Conservation (phyloP, 441 rosid genomes). For the Metrosideros polymorpha region DNA sequence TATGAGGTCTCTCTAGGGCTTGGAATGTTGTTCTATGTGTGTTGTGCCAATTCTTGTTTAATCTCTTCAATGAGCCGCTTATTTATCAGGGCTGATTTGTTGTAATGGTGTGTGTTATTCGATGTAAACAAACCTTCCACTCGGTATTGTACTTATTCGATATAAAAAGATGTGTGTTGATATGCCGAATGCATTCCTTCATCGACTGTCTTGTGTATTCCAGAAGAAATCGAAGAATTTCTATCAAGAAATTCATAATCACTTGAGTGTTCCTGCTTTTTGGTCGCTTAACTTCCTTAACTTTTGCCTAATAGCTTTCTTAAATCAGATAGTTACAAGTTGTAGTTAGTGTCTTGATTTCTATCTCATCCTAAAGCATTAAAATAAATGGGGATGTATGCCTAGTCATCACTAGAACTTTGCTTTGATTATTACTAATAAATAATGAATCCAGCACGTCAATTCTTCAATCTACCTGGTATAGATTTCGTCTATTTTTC, state of each 20-base stretch:
- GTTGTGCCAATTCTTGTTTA: background rate
- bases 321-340: background rate
- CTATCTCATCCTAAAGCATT: background rate
- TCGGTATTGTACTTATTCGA: background rate
- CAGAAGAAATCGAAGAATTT: background rate
- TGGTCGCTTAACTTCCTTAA: background rate
- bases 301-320: background rate
- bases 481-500: background rate
- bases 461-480: background rate
- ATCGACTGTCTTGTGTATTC: background rate
- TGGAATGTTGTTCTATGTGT: background rate
- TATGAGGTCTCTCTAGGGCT: background rate
- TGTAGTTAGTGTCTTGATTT: background rate
- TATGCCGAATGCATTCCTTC: background rate
- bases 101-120: background rate
- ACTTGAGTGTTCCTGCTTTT: background rate
- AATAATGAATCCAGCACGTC: background rate
- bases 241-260: background rate
- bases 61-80: background rate
- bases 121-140: background rate
- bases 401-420: background rate
- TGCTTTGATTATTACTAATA: background rate
- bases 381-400: background rate
- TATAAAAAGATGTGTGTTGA: background rate
- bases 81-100: background rate